A percentile compares a stretch with the other conserved stretches of the same genome.
Conservation (phyloP, 2,329 filamentous ascomycete genomes). For the Beauveria scarabaeidicola region DNA sequence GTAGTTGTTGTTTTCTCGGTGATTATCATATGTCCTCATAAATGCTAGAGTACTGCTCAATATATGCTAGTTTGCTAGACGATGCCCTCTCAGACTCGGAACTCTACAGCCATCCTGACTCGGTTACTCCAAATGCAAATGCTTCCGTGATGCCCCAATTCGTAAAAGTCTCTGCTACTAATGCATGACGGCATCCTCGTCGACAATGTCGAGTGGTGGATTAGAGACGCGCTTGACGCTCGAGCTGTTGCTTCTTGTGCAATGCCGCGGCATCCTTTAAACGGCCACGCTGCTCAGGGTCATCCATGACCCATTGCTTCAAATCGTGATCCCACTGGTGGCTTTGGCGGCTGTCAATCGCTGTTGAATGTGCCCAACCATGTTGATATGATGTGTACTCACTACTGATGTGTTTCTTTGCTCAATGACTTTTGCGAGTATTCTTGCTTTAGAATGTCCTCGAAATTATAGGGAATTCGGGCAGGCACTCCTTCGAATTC, state of each 20-base stretch:
- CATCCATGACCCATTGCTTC: slow-evolving; percentile 50
- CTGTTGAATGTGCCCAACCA: background rate
- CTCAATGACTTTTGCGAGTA: slow-evolving; percentile 55
- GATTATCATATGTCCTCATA: background rate
- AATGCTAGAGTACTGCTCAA: background rate
- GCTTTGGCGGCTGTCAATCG: slow-evolving; percentile 26
- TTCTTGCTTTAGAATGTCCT: slow-evolving; percentile 56
- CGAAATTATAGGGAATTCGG: slow-evolving; percentile 60
- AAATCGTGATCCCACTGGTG: slow-evolving; percentile 51
- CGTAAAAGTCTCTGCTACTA: background rate
- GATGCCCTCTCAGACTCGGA: background rate
- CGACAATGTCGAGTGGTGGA: background rate
- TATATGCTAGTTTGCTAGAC: background rate
- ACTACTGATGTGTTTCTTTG: slow-evolving; percentile 54
- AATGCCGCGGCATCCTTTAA: slow-evolving; percentile 13
- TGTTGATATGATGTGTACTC: slow-evolving; percentile 23
- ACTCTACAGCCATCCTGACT: background rate
- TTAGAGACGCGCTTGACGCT: background rate
- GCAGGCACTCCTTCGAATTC: slow-evolving; percentile 67
- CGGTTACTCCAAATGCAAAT: background rate
- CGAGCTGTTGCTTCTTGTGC: slow-evolving; percentile 10
- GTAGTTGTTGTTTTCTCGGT: no score
- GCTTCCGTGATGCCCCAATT: background rate
- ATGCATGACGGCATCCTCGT: background rate
- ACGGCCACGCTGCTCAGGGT: slow-evolving; percentile 20